Evolutionary conservation across 2,329 filamentous ascomycete species (phyloP).

Genomic region (Penicillium sp.): DNA sequence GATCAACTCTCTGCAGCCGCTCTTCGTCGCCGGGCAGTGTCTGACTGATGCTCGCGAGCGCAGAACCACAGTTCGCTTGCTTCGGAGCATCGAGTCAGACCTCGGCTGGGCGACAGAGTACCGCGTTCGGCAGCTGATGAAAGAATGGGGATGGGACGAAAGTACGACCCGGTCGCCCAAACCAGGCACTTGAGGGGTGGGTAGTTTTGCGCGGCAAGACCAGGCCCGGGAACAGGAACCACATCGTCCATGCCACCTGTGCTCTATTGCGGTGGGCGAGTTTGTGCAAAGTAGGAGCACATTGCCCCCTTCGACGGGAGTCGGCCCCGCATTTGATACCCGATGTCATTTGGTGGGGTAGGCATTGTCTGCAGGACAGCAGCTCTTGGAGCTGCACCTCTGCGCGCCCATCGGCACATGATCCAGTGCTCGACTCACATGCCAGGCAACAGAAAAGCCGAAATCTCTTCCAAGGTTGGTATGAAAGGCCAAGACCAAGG

Average conservation of each 20-base stretch:
- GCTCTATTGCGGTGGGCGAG: no score
- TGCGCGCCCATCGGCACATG: no score
- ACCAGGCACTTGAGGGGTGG: slow-evolving; percentile 7
- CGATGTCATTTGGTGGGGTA: neutral
- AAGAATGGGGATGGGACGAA: slow-evolving; percentile 43
- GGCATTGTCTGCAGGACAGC: no score
- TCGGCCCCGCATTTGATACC: neutral
- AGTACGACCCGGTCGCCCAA: slow-evolving; percentile 10
- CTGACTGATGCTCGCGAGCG: slow-evolving; percentile 58
- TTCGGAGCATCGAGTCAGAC: slow-evolving; percentile 63
- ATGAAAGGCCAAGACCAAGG: neutral
- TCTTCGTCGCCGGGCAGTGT: slow-evolving; percentile 66
- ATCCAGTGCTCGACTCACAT: neutral
- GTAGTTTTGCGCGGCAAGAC: neutral
- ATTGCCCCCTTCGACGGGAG: neutral
- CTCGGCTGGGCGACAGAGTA: slow-evolving; percentile 67
- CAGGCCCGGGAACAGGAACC: neutral
- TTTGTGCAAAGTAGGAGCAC: no score
- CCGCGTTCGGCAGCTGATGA: slow-evolving; percentile 55
- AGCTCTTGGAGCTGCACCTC: no score
- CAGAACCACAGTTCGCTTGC: slow-evolving; percentile 55
- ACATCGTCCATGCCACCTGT: no score
- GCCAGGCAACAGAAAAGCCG: neutral
- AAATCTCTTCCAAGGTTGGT: neutral
- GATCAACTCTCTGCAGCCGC: slow-evolving; percentile 62